Percentiles rank a stretch among this genome's conserved stretches.
Evolutionary conservation across 306 rosid species (phyloP).

Genomic region (Crotalaria pallida): DNA sequence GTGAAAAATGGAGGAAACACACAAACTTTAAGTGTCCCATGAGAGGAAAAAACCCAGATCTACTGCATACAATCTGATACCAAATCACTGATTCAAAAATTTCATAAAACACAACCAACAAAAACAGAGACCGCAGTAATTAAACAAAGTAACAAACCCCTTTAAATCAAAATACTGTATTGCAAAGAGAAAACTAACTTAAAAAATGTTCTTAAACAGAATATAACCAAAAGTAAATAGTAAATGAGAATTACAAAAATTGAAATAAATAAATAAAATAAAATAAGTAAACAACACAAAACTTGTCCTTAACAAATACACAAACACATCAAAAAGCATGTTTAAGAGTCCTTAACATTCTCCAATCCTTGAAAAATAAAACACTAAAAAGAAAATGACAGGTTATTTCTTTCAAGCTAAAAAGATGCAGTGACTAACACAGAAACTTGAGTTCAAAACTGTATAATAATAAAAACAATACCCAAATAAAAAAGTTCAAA

Average conservation of each 20-base stretch:
- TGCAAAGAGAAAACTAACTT: neutral
- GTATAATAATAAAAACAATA: neutral
- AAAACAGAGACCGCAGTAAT: neutral
- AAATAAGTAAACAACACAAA: too few species aligned
- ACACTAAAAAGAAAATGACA: neutral
- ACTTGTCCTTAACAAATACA: neutral
- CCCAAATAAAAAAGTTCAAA: neutral
- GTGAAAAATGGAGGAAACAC: neutral
- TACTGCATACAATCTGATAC: conserved; percentile 17
- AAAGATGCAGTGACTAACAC: neutral
- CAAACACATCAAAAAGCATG: neutral
- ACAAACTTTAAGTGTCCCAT: neutral
- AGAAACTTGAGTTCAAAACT: neutral
- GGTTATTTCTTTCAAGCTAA: neutral
- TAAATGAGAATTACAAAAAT: neutral
- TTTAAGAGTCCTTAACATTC: neutral
- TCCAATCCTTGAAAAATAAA: conserved; percentile 3
- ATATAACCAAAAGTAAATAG: neutral
- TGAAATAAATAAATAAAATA: too few species aligned
- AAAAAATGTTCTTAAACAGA: neutral
- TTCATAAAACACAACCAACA: neutral
- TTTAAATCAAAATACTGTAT: neutral
- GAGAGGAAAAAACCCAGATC: conserved; percentile 33
- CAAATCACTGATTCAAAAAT: conserved; percentile 20
- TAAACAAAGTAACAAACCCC: neutral